Evolutionary conservation across 1,284 basidiomycete species (phyloP).

Genomic region (Leccinum griseonigrum): DNA sequence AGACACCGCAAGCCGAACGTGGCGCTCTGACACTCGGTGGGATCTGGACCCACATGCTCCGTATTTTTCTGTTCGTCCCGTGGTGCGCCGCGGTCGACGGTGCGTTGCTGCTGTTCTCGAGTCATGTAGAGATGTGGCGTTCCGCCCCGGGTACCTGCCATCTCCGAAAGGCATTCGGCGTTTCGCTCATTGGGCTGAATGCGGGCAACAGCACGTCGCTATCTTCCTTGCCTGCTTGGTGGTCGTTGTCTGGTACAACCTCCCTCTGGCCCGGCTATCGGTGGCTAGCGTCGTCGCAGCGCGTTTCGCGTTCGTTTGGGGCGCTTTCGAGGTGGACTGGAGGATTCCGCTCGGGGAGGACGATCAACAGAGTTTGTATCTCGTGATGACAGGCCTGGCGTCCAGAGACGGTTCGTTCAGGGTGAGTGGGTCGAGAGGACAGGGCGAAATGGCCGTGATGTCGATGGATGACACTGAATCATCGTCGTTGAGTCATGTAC

Average conservation of each 20-base stretch:
- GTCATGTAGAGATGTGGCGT: constrained; percentile 39
- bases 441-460: background rate
- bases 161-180: constrained; percentile 38
- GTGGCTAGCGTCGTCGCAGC: constrained; percentile 28
- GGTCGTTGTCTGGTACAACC: constrained; percentile 29
- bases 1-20: background rate
- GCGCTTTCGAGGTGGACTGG: constrained; percentile 33
- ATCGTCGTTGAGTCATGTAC: background rate
- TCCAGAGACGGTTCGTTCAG: constrained; percentile 7
- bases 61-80: constrained; percentile 41
- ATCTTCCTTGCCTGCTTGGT: constrained; percentile 39
- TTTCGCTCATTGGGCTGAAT: constrained; percentile 45
- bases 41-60: constrained; percentile 9
- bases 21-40: background rate
- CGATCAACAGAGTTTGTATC: constrained; percentile 44
- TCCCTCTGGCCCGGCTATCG: constrained; percentile 27
- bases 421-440: background rate
- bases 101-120: constrained; percentile 40
- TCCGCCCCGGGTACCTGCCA: constrained; percentile 39
- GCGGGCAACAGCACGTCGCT: constrained; percentile 39
- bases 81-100: constrained; percentile 49
- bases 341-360: constrained; percentile 41
- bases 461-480: background rate
- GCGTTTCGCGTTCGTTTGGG: constrained; percentile 40
- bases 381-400: constrained; percentile 30